Evolutionary conservation across 495 filamentous ascomycete species (phyloP), one percentile per base, ranked within the genome.

Genomic region (Daldinia childiae): DNA sequence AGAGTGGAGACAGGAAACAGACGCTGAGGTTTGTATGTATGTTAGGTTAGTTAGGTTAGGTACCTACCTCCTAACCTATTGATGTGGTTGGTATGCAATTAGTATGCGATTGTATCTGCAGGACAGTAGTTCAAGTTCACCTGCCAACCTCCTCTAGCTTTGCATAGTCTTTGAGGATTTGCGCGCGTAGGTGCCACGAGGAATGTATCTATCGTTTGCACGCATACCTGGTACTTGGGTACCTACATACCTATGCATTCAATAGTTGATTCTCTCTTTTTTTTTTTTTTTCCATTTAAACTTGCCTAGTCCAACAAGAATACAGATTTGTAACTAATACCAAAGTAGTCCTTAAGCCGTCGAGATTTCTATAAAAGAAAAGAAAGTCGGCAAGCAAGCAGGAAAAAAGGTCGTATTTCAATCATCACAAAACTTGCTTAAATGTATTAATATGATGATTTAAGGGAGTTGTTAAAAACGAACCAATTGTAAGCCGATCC

Each of bases 141-240:
- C 71, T 51, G 71, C 71, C 66, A 69, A 73, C 71, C 70, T 57
- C 70, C 56, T 61, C 27, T 36, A 24, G 50, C 8, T 45, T n/a
- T 51, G 15, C 19, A 5, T 57, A 64, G 26, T 27, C 14, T 62
- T 61, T 63, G 43, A 59, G 12, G 54, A 27, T 58, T 9, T 39
- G 19, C 32, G n/a, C 29, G 59, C 54, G 59, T 55, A 50, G 30
- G 39, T 57, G 54, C 39, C 48, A 65, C 55, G 21, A 72, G 64
- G 64, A 64, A 72, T 68, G 69, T 50, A 64, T 48, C 17, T 52
- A 38, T 58, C 38, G 32, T 39, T 59, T 52, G 32, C 52, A 52
- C 32, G 14, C 43, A 24, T 11, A 32, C 8, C 30, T 2, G 30
- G 30, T 32, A n/a, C n/a, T n/a, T n/a, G n/a, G n/a, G n/a, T n/a